Evolutionary conservation across 768 basidiomycete genomes (phyloP), one percentile per base, ranked within the genome.

Genomic region (Galerina sulciceps): DNA sequence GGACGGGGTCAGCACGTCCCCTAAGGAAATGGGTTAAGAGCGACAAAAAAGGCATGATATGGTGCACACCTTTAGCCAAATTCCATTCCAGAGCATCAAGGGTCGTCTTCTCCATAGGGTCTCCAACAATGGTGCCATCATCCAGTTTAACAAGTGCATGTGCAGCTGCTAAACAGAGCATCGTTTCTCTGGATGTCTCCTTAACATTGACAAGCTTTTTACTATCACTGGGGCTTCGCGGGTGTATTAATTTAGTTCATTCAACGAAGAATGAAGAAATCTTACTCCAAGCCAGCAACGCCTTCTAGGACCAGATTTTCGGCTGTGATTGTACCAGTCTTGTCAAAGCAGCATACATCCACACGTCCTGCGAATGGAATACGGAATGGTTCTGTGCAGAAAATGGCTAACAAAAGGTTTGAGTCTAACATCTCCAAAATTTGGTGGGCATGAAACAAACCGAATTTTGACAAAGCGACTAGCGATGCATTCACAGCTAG

Each of bases 31-130:
- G 87, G 76, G 8, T 49, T 31, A 52, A 36, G 10, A 15, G 34
- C 55, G 26, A 4, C 18, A 17, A n/a, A 36, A n/a, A 52, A 5
- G 35, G 55, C 10, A 37, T 43, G 31, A 51, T n/a, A 15, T 9
- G 18, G 36, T 17, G 58, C 76, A 48, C 51, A 85, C 91, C 91
- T 75, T 86, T 85, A 10, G 72, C 76, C 40, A 99, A 72, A 57
- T 86, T 87, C 96, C 97, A 99, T 47, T 93, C 88, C 26, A 99
- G 81, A 2, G 94, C 89, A 60, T 93, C 91, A 6, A 99, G 79
- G 0, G 97, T 96, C 0, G 93, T 96, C 77, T 96, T 95, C 75
- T 99, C 97, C 97, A 99, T 99, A 0, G 97, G 97, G 71, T 99
- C 97, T 3, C 97, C 97, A 42, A 99, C 96, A 37, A 96, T 78